Percentiles rank a stretch among this genome's conserved stretches.
Conservation (phyloP, 345 rosid genomes). For the Euphorbia peplus region DNA sequence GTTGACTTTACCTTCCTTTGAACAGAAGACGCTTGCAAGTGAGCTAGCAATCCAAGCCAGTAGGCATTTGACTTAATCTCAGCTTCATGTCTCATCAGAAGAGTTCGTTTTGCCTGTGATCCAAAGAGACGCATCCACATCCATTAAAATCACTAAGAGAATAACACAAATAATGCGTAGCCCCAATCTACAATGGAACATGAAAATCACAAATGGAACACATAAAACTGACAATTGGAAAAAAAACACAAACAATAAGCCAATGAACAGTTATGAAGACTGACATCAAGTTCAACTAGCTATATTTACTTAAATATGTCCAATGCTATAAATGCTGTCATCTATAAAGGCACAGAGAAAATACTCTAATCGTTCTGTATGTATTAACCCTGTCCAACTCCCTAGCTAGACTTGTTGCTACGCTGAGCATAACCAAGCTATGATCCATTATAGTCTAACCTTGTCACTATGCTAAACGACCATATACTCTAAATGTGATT, state of each 20-base stretch:
- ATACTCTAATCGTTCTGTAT: constrained; percentile 10
- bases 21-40: constrained; percentile 93
- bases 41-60: constrained; percentile 97
- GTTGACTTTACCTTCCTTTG: constrained; percentile 68
- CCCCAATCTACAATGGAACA: neutral
- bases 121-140: constrained; percentile 7
- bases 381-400: constrained; percentile 97
- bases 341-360: neutral
- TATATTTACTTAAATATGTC: neutral
- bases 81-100: constrained; percentile 98
- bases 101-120: constrained; percentile 88
- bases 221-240: neutral
- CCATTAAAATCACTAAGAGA: neutral
- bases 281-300: neutral
- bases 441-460: neutral
- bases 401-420: constrained; percentile 73
- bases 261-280: neutral
- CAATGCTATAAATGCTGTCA: neutral
- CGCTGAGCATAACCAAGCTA: constrained; percentile 24
- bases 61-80: constrained; percentile 97
- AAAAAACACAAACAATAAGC: constrained; percentile 5
- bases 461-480: neutral
- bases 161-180: neutral
- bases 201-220: neutral
- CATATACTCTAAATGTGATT: neutral